Evolutionary conservation across 106 monocot species (phyloP), one percentile per base, ranked within the genome.

Genomic region (Phalaenopsis equestris): DNA sequence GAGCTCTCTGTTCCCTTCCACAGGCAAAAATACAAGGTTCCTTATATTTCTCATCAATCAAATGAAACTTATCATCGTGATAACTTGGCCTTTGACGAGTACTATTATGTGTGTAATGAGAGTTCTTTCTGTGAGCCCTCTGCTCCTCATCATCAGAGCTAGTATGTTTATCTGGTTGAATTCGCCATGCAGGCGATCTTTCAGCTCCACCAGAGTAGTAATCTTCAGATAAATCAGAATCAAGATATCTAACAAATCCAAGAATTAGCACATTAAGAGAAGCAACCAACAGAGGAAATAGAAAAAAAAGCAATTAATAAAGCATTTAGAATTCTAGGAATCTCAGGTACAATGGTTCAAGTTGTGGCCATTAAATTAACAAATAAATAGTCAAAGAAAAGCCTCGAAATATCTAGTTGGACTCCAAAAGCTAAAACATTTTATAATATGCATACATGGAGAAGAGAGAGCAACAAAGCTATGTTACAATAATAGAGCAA

Each of bases 231-330:
- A 70, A 38, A 70, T 38, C 70, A 39, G 38, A 70, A 36, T 15
- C 70, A 70, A 14, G 70, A 70, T 70, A 70, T 38, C 70, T 70
- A 70, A 37, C 15, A 70, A 70, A 70, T 70, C 38, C 70, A 38
- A 14, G 12, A 64, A n/a, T 21, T 70, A 70, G 38, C 9, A 70
- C 39, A 70, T 70, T 38, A 70, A 36, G 3, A 70, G 38, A 70
- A 70, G 38, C 70, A 39, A 70, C 19, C 70, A 70, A 70, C 70
- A 70, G 9, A 70, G 39, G 4, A 23, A 64, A 64, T 23, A 64
- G 7, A 8, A 23, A 5, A 21, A 38, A 70, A 12, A 12, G 11
- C 38, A 61, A 61, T 61, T 61, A 19, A 61, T 61, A 61, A 17
- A n/a, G 10, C 18, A 21, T 21, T 21, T 61, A 61, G 18, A n/a